A percentile compares a stretch with the other conserved stretches of the same genome.
Evolutionary conservation across 1,284 basidiomycete species (phyloP).

Genomic region (Sanghuangporus baumii): DNA sequence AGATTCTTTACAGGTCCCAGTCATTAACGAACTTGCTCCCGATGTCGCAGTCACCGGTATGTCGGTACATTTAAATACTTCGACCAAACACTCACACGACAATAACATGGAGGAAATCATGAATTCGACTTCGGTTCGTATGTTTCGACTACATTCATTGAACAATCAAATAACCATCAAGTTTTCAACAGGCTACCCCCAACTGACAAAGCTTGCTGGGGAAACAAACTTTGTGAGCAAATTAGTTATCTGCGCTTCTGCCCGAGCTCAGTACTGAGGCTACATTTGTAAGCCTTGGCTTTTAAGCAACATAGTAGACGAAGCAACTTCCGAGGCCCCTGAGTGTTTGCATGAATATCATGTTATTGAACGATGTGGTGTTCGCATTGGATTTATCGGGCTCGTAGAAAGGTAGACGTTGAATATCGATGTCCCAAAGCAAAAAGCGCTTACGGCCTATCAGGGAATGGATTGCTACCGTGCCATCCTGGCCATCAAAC

Average conservation of each 20-base stretch:
- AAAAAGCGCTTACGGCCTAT: background rate
- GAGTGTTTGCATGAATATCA: constrained; percentile 53
- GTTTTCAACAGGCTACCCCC: too few species aligned
- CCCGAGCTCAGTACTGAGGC: too few species aligned
- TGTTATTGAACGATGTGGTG: constrained; percentile 59
- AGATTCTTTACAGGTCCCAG: constrained; percentile 53
- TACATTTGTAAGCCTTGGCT: constrained; percentile 54
- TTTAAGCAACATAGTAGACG: constrained; percentile 71
- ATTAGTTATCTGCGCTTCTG: too few species aligned
- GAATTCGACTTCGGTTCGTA: too few species aligned
- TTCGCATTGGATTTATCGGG: constrained; percentile 75
- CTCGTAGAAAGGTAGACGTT: constrained; percentile 69
- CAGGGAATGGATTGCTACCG: constrained; percentile 83
- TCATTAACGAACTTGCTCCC: constrained; percentile 67
- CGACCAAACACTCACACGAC: too few species aligned
- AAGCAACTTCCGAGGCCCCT: constrained; percentile 51
- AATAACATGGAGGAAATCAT: too few species aligned
- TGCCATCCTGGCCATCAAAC: constrained; percentile 73
- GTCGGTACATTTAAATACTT: constrained; percentile 8
- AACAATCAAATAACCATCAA: too few species aligned
- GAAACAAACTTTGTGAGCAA: too few species aligned
- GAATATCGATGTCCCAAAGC: too few species aligned
- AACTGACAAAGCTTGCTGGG: too few species aligned
- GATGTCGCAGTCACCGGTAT: constrained; percentile 64
- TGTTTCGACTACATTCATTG: too few species aligned